These are phyloP conservation scores for Articulospora tetracladia DNA, from an alignment of 495 filamentous ascomycete genomes.

Conservation along the genomic window DNA sequence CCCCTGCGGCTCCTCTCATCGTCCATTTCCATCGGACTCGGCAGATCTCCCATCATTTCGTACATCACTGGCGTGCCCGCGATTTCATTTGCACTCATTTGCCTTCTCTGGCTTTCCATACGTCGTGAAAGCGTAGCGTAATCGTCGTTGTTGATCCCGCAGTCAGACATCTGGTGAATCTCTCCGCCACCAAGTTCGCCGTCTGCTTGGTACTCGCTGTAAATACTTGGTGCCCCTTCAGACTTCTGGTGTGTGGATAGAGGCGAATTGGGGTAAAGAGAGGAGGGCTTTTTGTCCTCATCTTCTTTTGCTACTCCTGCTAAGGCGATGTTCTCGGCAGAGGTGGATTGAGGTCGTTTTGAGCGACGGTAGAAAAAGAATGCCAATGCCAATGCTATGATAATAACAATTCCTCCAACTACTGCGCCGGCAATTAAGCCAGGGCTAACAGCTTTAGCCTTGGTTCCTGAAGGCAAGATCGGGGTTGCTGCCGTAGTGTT, in stretches of 20 bases:
- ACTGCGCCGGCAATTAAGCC: background rate
- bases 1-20: conserved; percentile 10
- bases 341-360: conserved; percentile 10
- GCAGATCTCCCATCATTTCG: conserved; percentile 12
- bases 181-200: conserved; percentile 6
- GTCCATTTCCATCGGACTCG: conserved; percentile 14
- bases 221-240: background rate
- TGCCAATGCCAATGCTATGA: background rate
- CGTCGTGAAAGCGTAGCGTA: background rate
- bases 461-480: background rate
- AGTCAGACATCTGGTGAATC: conserved; percentile 9
- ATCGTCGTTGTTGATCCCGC: background rate
- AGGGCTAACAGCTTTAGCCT: background rate
- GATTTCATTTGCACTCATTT: conserved; percentile 10
- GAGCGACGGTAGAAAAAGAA: conserved; percentile 4
- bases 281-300: background rate
- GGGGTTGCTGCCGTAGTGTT: background rate
- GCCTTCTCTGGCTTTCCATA: background rate
- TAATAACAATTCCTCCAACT: background rate
- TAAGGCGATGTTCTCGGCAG: conserved; percentile 17
- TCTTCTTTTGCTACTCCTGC: background rate
- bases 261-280: background rate
- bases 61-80: conserved; percentile 3
- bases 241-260: background rate
- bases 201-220: background rate